Evolutionary conservation across 2,329 filamentous ascomycete species (phyloP).

Genomic region (Cordyceps militaris): DNA sequence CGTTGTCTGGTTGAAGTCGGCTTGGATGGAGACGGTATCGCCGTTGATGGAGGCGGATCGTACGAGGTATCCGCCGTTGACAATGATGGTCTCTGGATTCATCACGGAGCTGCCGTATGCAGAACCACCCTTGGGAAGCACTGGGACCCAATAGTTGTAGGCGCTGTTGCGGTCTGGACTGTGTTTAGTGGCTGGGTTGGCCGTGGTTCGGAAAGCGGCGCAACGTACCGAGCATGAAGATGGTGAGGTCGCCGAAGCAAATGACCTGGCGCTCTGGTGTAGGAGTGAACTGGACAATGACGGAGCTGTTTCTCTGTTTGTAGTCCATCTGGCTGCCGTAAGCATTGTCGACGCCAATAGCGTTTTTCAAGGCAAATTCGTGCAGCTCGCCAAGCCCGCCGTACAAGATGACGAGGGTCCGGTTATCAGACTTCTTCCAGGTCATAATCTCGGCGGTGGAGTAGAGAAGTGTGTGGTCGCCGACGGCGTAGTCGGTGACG

Average conservation of each 20-base stretch:
- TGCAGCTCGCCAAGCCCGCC: constrained; percentile 55
- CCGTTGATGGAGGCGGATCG: constrained; percentile 51
- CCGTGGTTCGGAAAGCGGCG: not conserved
- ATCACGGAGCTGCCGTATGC: constrained; percentile 30
- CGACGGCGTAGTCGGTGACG: constrained; percentile 59
- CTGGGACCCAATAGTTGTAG: constrained; percentile 62
- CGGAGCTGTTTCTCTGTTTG: constrained; percentile 13
- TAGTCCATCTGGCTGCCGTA: constrained; percentile 25
- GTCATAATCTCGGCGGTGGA: constrained; percentile 65
- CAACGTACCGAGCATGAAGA: constrained; percentile 32
- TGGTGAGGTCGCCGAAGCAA: constrained; percentile 31
- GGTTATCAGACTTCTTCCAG: constrained; percentile 56
- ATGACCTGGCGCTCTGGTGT: constrained; percentile 23
- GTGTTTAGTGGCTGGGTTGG: not conserved
- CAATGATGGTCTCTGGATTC: constrained; percentile 42
- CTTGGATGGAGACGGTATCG: constrained; percentile 53
- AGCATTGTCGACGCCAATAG: constrained; percentile 14
- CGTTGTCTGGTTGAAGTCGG: constrained; percentile 66
- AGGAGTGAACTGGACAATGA: constrained; percentile 28
- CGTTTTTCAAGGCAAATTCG: constrained; percentile 46
- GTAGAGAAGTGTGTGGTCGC: constrained; percentile 53
- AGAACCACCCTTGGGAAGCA: constrained; percentile 32
- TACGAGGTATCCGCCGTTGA: constrained; percentile 58
- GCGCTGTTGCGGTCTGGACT: constrained; percentile 53
- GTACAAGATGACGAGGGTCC: constrained; percentile 57